phyloP scores from a whole-genome alignment of 768 basidiomycete genomes.

The Mycena galericulata region DNA sequence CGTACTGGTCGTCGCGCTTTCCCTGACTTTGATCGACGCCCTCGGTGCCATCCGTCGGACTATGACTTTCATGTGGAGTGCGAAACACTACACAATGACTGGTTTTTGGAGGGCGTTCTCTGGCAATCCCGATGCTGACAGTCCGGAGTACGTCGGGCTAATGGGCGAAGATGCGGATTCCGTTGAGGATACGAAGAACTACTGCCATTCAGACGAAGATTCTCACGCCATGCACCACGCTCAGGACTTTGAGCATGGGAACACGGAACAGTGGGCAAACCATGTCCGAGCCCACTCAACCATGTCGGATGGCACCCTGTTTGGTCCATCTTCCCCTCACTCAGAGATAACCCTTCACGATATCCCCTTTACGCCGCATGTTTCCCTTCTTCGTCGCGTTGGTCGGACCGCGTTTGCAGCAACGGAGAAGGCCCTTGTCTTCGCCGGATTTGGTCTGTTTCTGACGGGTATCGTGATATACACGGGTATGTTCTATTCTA shows the following conservation, averaged over 20 bases:
- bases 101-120: conserved; percentile 69
- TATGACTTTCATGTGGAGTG: conserved; percentile 57
- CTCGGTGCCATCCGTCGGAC: conserved; percentile 62
- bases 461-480: conserved; percentile 83
- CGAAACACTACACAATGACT: conserved; percentile 58
- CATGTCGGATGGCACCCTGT: conserved; percentile 66
- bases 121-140: conserved; percentile 52
- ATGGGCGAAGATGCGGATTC: conserved; percentile 67
- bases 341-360: conserved; percentile 73
- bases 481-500: conserved; percentile 59
- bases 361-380: conserved; percentile 39
- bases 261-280: conserved; percentile 68
- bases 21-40: conserved; percentile 67
- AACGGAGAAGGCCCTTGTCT: conserved; percentile 72
- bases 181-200: conserved; percentile 57
- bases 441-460: conserved; percentile 76
- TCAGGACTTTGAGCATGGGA: conserved; percentile 47
- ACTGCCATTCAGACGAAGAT: conserved; percentile 36
- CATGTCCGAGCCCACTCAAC: conserved; percentile 54
- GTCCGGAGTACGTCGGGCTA: conserved; percentile 71
- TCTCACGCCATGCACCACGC: conserved; percentile 43
- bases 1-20: conserved; percentile 58
- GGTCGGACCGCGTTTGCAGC: conserved; percentile 62
- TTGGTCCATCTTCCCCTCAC: conserved; percentile 60
- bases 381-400: conserved; percentile 52